phyloP scores from a whole-genome alignment of 495 filamentous ascomycete species.

The Clavariopsis aquatica region DNA sequence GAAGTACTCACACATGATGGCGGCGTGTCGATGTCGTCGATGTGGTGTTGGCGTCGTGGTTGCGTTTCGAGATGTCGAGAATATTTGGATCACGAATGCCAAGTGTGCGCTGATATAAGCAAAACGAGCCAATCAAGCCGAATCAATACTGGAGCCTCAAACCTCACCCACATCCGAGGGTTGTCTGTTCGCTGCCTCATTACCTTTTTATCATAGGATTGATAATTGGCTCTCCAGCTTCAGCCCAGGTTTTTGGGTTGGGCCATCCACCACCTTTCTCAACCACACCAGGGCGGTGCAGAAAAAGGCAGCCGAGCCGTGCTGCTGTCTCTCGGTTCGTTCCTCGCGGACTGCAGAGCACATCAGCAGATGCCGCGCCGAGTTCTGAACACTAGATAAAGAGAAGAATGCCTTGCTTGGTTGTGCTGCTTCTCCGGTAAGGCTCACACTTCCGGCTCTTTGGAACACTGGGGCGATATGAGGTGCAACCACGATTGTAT shows the following conservation, averaged over 20 bases:
- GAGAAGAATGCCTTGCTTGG: slow-evolving; percentile 6
- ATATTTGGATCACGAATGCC: slow-evolving; percentile 24
- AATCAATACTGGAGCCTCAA: background rate
- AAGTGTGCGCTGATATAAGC: slow-evolving; percentile 20
- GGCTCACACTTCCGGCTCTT: background rate
- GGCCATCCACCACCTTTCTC: background rate
- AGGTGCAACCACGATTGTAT: too few species aligned
- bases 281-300: background rate
- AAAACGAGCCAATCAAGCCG: slow-evolving; percentile 4
- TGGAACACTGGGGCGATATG: background rate
- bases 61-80: slow-evolving; percentile 10
- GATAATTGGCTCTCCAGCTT: background rate
- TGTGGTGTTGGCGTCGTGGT: slow-evolving; percentile 8
- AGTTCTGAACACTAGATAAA: background rate
- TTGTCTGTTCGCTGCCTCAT: background rate
- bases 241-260: background rate
- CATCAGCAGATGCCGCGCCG: background rate
- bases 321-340: background rate
- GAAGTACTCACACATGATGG: slow-evolving; percentile 33
- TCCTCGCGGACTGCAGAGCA: background rate
- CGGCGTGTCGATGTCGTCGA: slow-evolving; percentile 33
- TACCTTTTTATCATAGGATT: too few species aligned
- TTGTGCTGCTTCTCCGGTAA: background rate
- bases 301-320: background rate
- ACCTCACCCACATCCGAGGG: background rate